Percentiles rank a stretch among this genome's conserved stretches.
Conservation (phyloP, 2,329 filamentous ascomycete genomes). For the Corynespora cassiicola region DNA sequence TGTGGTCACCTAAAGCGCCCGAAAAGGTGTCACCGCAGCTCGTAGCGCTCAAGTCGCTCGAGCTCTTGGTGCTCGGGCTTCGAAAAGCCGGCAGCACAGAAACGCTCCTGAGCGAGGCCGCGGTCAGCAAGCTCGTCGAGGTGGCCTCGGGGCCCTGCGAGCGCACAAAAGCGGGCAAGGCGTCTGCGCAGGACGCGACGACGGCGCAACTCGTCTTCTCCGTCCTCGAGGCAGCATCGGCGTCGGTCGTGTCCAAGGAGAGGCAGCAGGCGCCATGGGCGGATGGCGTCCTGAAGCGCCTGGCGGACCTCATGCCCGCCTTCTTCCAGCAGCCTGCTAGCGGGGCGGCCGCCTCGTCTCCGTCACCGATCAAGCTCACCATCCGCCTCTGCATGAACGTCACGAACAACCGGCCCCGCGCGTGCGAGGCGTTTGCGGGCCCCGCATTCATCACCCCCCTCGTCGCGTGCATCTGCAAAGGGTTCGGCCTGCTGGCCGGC, state of each 20-base stretch:
- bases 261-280: conserved; percentile 42
- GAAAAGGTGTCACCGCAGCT: conserved; percentile 66
- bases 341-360: no score
- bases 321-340: conserved; percentile 32
- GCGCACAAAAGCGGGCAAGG: conserved; percentile 21
- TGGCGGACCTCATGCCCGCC: conserved; percentile 54
- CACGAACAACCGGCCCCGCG: conserved; percentile 77
- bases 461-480: conserved; percentile 30
- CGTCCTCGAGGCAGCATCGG: conserved; percentile 59
- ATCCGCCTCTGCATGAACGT: conserved; percentile 82
- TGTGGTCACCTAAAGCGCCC: conserved; percentile 66
- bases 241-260: conserved; percentile 56
- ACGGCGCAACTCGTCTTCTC: conserved; percentile 53
- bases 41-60: conserved; percentile 68
- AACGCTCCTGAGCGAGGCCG: conserved; percentile 52
- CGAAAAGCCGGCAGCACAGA: conserved; percentile 56
- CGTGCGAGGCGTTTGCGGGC: conserved; percentile 72
- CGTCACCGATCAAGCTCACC: conserved; percentile 51
- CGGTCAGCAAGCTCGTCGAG: conserved; percentile 49
- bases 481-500: conserved; percentile 28
- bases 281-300: conserved; percentile 57
- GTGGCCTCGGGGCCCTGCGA: conserved; percentile 41
- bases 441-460: conserved; percentile 56
- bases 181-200: conserved; percentile 23
- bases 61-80: conserved; percentile 62